Percentiles rank a stretch among this genome's conserved stretches.
Conservation (phyloP, 192 early-diverging fungal genomes). For the Coemansia sp. region DNA sequence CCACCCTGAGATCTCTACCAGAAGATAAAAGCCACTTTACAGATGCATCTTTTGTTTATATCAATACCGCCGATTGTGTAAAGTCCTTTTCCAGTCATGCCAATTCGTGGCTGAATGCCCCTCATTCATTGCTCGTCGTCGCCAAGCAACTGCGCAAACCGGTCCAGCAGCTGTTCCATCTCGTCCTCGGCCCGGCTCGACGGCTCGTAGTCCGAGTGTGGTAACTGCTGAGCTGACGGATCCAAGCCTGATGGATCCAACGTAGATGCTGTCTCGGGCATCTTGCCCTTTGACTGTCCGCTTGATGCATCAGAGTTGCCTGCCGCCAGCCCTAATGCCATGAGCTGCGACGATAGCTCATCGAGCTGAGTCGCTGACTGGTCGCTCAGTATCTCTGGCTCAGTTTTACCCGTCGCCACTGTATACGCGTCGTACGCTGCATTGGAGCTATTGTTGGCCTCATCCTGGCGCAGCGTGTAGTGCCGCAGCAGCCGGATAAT, state of each 20-base stretch:
- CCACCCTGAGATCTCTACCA: neutral
- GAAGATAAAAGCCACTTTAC: neutral
- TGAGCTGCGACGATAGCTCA: conserved; percentile 31
- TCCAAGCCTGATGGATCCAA: neutral
- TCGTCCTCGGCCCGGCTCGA: conserved; percentile 11
- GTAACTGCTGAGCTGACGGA: neutral
- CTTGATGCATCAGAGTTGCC: neutral
- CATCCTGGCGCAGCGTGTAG: conserved; percentile 1
- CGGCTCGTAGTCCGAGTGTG: neutral
- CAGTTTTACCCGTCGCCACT: neutral
- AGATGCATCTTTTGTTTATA: too few species aligned
- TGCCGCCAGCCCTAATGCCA: conserved; percentile 16
- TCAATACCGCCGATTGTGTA: too few species aligned
- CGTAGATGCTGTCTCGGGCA: conserved; percentile 5
- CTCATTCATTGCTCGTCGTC: neutral
- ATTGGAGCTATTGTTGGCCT: neutral
- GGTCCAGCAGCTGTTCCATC: conserved; percentile 25
- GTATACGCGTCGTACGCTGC: conserved; percentile 4
- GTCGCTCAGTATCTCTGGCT: conserved; percentile 1
- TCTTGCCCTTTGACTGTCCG: conserved; percentile 20
- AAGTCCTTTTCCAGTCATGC: too few species aligned
- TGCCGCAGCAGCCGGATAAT: conserved; percentile 30
- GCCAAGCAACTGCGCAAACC: conserved; percentile 29
- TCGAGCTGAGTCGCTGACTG: conserved; percentile 30
- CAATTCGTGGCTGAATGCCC: too few species aligned